Conservation (phyloP, 2,329 filamentous ascomycete genomes). For the Diaporthe vexans region DNA sequence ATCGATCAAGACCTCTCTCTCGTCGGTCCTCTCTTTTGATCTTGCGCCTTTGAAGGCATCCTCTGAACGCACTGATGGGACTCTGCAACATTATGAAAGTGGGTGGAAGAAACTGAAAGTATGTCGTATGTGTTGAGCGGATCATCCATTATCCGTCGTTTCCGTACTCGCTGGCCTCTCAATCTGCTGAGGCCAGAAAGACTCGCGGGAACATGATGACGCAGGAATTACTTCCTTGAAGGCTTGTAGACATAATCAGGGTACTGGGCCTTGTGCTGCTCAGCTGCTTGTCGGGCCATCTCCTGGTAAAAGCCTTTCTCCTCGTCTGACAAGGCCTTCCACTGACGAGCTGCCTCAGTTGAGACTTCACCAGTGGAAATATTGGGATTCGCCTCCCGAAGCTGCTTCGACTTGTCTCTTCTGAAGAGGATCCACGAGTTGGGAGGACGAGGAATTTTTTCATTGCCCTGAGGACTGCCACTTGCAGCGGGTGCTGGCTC, state of each 20-base stretch:
- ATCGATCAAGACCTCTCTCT: background rate
- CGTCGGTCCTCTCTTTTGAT: background rate
- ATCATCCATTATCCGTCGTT: background rate
- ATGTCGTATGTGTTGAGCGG: background rate
- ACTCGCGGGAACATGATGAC: no score
- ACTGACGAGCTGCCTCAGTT: constrained; percentile 26
- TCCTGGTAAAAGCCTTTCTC: constrained; percentile 13
- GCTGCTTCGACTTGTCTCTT: constrained; percentile 29
- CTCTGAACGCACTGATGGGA: no score
- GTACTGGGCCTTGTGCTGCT: constrained; percentile 29
- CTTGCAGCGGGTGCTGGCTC: background rate
- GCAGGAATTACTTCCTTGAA: constrained; percentile 1
- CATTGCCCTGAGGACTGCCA: background rate
- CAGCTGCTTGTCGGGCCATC: constrained; percentile 14
- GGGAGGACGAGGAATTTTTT: constrained; percentile 43
- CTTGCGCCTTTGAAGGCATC: background rate
- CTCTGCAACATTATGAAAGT: no score
- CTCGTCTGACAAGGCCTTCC: constrained; percentile 20
- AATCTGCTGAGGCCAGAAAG: background rate
- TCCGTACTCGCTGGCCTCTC: background rate
- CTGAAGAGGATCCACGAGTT: constrained; percentile 44
- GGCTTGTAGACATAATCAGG: constrained; percentile 36
- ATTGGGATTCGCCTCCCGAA: constrained; percentile 13
- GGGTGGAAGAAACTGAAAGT: background rate
- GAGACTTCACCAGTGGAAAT: constrained; percentile 33